These are phyloP conservation scores for Paecilomyces sp. DNA, from an alignment of 2,329 filamentous ascomycete genomes.

Conservation along the genomic window DNA sequence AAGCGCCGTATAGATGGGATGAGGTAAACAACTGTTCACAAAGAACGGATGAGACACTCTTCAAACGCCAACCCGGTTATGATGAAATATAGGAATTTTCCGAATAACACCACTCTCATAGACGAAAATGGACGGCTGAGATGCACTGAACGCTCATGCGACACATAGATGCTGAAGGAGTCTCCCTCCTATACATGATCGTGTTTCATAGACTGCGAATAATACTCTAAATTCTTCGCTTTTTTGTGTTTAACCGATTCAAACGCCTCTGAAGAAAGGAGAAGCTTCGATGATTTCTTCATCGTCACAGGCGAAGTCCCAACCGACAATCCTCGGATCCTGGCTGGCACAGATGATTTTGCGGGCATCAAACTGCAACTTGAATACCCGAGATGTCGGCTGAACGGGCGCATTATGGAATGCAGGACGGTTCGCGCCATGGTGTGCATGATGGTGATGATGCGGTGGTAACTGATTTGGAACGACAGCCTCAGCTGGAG, in stretches of 20 bases:
- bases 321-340: constrained; percentile 84
- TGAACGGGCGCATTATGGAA: constrained; percentile 22
- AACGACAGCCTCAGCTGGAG: constrained; percentile 2
- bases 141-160: background rate
- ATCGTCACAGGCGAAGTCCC: constrained; percentile 93
- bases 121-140: background rate
- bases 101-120: background rate
- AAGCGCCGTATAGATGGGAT: background rate
- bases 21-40: background rate
- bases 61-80: background rate
- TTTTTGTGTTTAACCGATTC: constrained; percentile 4
- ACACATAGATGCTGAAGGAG: background rate
- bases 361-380: constrained; percentile 89
- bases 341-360: constrained; percentile 94
- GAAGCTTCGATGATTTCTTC: constrained; percentile 69
- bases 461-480: constrained; percentile 6
- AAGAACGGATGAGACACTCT: background rate
- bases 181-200: background rate
- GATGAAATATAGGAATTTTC: background rate
- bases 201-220: background rate
- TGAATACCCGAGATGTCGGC: constrained; percentile 68
- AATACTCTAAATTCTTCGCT: background rate
- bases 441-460: constrained; percentile 10
- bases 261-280: constrained; percentile 60
- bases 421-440: constrained; percentile 12